A percentile compares a stretch with the other conserved stretches of the same genome.
These are phyloP conservation scores for Microbotryum scabiosae DNA, from an alignment of 1,284 basidiomycete genomes.

Conservation along the genomic window DNA sequence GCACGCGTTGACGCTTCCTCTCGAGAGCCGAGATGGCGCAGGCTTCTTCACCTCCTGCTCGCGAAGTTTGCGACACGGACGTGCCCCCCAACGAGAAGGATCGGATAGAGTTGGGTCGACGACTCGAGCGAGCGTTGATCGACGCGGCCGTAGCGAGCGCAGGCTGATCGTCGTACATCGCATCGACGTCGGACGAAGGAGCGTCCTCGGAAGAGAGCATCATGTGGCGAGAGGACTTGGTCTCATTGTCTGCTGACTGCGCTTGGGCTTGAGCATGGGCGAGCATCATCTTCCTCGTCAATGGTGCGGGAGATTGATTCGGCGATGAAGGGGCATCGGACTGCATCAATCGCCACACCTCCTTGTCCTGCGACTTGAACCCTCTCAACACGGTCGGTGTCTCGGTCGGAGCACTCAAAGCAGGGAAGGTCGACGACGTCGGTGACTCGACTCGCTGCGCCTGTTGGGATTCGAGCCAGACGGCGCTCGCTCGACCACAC, in stretches of 20 bases:
- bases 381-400: not conserved
- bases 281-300: conserved; percentile 6
- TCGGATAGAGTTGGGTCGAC: not conserved
- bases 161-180: too few species aligned
- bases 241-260: not conserved
- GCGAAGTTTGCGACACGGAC: not conserved
- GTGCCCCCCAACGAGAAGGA: conserved; percentile 1
- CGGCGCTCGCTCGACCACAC: too few species aligned
- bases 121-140: too few species aligned
- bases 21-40: conserved; percentile 22
- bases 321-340: conserved; percentile 23
- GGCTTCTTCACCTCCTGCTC: conserved; percentile 10
- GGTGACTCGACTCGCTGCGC: too few species aligned
- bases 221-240: not conserved
- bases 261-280: conserved; percentile 3
- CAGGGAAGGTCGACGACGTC: too few species aligned
- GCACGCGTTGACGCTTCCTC: conserved; percentile 15
- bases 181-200: too few species aligned
- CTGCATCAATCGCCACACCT: conserved; percentile 25
- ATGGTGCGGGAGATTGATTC: conserved; percentile 10
- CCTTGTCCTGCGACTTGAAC: conserved; percentile 1
- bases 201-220: not conserved
- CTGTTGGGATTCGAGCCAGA: too few species aligned
- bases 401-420: too few species aligned
- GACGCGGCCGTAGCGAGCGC: not conserved